Conservation (phyloP, 257 asterid species). For the Ophiorrhiza pumila region DNA sequence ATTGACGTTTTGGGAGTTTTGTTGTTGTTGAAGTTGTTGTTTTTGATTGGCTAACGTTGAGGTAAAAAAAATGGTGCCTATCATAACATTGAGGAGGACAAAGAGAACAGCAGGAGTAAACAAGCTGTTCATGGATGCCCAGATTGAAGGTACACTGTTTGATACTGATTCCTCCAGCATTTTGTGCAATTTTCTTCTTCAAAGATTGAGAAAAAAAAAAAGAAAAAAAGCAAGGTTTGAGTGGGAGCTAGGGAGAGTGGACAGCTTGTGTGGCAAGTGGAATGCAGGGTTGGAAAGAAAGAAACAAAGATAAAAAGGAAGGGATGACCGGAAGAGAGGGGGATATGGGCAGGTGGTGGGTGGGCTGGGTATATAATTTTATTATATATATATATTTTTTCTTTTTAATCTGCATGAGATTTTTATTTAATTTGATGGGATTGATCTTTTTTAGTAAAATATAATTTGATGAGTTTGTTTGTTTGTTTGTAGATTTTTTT, state of each 20-base stretch:
- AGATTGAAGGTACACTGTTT: constrained; percentile 48
- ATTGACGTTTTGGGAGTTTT: constrained; percentile 10
- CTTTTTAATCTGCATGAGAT: neutral
- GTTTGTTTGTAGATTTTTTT: constrained; percentile 8
- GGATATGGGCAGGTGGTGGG: constrained; percentile 15
- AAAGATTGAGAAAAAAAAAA: constrained; percentile 6
- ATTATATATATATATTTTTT: neutral
- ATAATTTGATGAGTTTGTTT: neutral
- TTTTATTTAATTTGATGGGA: neutral
- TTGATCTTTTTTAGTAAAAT: neutral
- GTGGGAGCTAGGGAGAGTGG: constrained; percentile 1
- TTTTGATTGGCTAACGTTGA: constrained; percentile 50
- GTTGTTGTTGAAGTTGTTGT: constrained; percentile 24
- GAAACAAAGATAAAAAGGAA: neutral
- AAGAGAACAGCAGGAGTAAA: constrained; percentile 83
- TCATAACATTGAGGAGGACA: constrained; percentile 72
- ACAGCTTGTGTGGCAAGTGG: constrained; percentile 6
- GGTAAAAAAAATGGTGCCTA: constrained; percentile 69
- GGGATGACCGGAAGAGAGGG: neutral
- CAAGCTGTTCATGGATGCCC: constrained; percentile 87
- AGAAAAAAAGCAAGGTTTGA: neutral
- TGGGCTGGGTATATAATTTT: constrained; percentile 5
- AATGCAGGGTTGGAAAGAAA: constrained; percentile 23
- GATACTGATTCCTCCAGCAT: constrained; percentile 73
- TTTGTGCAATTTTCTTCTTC: constrained; percentile 10